Conservation (phyloP, 805 yeast species). For the Pichia californica region DNA sequence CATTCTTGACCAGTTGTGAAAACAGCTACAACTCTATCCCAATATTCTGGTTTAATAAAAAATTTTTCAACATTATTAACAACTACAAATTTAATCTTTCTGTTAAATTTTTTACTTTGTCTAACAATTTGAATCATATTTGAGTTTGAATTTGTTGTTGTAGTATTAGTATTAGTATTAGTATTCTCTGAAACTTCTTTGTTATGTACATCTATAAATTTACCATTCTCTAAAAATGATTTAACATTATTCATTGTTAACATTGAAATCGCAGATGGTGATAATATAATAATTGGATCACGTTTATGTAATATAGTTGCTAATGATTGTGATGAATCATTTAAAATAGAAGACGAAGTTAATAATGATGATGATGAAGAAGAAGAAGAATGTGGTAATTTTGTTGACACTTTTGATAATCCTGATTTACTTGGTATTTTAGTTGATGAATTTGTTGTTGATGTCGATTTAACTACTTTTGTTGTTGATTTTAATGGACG, state of each 20-base stretch:
- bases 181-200: conserved; percentile 42
- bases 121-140: conserved; percentile 48
- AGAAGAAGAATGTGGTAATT: conserved; percentile 15
- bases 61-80: conserved; percentile 85
- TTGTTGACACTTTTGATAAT: conserved; percentile 11
- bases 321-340: conserved; percentile 2
- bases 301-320: conserved; percentile 21
- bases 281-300: conserved; percentile 69
- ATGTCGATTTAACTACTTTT: conserved; percentile 5
- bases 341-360: neutral
- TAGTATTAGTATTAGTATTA: conserved; percentile 9
- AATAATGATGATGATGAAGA: conserved; percentile 11
- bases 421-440: conserved; percentile 3
- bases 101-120: conserved; percentile 48
- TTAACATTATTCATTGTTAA: conserved; percentile 60
- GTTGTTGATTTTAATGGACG: conserved; percentile 9
- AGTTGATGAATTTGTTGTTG: conserved; percentile 14
- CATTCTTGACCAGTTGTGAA: conserved; percentile 96
- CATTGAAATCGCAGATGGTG: conserved; percentile 75
- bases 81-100: conserved; percentile 58
- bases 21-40: conserved; percentile 95
- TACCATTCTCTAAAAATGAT: conserved; percentile 67
- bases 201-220: conserved; percentile 38
- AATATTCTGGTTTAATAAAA: conserved; percentile 89
- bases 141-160: too few species aligned